phyloP scores from a whole-genome alignment of 2,329 filamentous ascomycete species.

The Coccinonectria pachysandricola region DNA sequence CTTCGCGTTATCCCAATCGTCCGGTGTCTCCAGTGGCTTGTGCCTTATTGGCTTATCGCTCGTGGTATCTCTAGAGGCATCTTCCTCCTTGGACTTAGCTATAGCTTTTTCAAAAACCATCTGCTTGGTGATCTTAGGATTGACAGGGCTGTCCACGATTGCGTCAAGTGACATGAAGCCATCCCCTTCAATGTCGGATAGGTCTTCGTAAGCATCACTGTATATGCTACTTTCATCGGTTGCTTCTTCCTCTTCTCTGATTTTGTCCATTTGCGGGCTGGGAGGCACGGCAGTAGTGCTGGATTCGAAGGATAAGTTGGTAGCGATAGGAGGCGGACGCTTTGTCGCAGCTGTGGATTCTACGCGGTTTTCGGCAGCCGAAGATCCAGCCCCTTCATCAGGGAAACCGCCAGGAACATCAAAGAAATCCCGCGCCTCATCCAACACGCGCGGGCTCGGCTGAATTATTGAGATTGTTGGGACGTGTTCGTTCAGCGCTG shows the following conservation, averaged over 20 bases:
- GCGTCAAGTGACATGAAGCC: slow-evolving; percentile 67
- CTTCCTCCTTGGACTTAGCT: slow-evolving; percentile 10
- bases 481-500: slow-evolving; percentile 13
- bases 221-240: slow-evolving; percentile 51
- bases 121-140: slow-evolving; percentile 12
- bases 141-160: slow-evolving; percentile 50
- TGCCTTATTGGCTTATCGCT: not conserved
- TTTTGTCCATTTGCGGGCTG: slow-evolving; percentile 23
- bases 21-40: slow-evolving; percentile 9
- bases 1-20: slow-evolving; percentile 59
- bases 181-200: slow-evolving; percentile 52
- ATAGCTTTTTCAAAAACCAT: slow-evolving; percentile 16
- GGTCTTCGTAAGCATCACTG: slow-evolving; percentile 67
- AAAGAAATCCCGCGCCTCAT: slow-evolving; percentile 27
- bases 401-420: slow-evolving; percentile 53
- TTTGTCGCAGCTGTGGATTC: not conserved
- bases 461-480: slow-evolving; percentile 36
- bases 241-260: slow-evolving; percentile 31
- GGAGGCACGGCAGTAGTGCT: slow-evolving; percentile 3
- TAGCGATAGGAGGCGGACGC: slow-evolving; percentile 3
- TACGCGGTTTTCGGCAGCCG: not conserved
- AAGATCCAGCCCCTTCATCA: slow-evolving; percentile 18
- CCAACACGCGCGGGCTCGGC: slow-evolving; percentile 29
- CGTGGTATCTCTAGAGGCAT: slow-evolving; percentile 2
- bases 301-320: slow-evolving; percentile 13